phyloP scores from a whole-genome alignment of 768 basidiomycete species.

The Tulasnella sp. region DNA sequence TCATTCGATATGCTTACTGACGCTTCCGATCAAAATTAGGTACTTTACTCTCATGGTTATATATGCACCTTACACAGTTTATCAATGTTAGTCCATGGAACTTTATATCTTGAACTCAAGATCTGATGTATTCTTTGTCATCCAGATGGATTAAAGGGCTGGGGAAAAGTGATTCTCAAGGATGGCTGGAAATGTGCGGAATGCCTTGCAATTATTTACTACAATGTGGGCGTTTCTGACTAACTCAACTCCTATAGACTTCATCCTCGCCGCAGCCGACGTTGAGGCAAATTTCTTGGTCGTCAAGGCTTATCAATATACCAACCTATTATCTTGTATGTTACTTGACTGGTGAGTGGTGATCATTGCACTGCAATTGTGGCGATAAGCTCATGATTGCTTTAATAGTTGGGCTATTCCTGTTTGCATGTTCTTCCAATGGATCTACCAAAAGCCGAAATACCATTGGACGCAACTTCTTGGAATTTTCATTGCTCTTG shows the following conservation, averaged over 20 bases:
- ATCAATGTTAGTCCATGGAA: constrained; percentile 45
- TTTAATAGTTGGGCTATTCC: constrained; percentile 70
- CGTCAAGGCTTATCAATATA: constrained; percentile 76
- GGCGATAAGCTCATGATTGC: background rate
- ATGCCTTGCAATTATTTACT: background rate
- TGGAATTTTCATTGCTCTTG: constrained; percentile 58
- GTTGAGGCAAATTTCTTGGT: constrained; percentile 84
- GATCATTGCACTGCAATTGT: background rate
- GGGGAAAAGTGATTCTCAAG: constrained; percentile 53
- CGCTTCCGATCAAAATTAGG: constrained; percentile 28
- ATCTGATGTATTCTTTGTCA: constrained; percentile 1
- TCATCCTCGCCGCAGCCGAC: constrained; percentile 65
- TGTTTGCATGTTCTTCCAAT: constrained; percentile 69
- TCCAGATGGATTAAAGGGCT: constrained; percentile 71
- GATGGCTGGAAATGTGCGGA: constrained; percentile 82
- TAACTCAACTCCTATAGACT: constrained; percentile 34
- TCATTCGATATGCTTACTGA: background rate
- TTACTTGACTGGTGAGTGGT: constrained; percentile 65
- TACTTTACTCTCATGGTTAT: constrained; percentile 62
- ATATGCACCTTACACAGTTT: constrained; percentile 85
- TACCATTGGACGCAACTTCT: constrained; percentile 78
- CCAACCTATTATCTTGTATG: constrained; percentile 79
- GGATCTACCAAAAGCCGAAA: constrained; percentile 64
- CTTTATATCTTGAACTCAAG: background rate
- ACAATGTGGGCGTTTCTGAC: background rate